Percentiles rank a stretch among this genome's conserved stretches.
Evolutionary conservation across 148 eudicot species (phyloP).

Genomic region (Vaccinium myrtillus): DNA sequence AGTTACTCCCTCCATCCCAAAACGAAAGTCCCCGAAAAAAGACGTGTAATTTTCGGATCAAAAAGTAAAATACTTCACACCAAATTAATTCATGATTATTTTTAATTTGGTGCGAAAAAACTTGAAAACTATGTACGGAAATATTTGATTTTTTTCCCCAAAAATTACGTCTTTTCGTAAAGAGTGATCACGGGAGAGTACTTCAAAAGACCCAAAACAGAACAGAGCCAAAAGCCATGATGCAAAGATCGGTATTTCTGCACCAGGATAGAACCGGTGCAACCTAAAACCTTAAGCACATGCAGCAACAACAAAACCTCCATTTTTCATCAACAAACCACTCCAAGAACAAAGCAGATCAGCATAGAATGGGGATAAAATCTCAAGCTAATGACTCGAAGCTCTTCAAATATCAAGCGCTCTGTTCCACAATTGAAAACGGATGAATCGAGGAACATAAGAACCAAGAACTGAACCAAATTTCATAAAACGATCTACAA

Average conservation of each 20-base stretch:
- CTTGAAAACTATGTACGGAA: too few relatives aligned
- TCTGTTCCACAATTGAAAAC: not conserved
- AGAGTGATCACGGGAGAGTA: too few relatives aligned
- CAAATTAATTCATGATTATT: too few relatives aligned
- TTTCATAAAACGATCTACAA: not conserved
- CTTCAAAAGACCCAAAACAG: too few relatives aligned
- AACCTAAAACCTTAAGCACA: not conserved
- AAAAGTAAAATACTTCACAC: too few relatives aligned
- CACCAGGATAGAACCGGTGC: not conserved
- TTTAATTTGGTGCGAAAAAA: too few relatives aligned
- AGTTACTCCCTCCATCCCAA: too few relatives aligned
- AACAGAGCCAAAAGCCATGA: too few relatives aligned
- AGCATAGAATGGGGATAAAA: not conserved
- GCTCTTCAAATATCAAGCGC: conserved; percentile 3
- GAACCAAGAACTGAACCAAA: not conserved
- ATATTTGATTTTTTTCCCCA: too few relatives aligned
- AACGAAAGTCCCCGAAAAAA: too few relatives aligned
- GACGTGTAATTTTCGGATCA: too few relatives aligned
- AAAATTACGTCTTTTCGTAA: too few relatives aligned
- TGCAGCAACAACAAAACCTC: not conserved
- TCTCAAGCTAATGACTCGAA: not conserved
- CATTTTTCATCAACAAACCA: not conserved
- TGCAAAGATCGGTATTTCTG: not conserved
- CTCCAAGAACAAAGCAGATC: not conserved
- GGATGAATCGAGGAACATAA: not conserved